Conservation (phyloP, 1,284 basidiomycete genomes). For the Heliocybe sulcata region DNA sequence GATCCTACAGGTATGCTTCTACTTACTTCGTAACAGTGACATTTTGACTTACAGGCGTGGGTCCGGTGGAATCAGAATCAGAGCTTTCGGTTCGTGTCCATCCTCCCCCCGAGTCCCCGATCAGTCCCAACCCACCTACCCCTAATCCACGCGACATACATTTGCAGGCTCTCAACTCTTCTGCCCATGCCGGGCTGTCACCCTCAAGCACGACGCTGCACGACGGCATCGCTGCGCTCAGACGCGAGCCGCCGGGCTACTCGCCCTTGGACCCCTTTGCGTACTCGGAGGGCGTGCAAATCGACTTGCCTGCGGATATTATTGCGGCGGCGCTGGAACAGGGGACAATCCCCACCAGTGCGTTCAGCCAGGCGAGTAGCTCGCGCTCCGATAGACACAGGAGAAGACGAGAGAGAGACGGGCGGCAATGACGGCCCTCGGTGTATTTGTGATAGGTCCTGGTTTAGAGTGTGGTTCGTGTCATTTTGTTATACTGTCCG, state of each 20-base stretch:
- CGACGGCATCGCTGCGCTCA: slow-evolving; percentile 9
- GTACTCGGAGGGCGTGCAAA: slow-evolving; percentile 75
- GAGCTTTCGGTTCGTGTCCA: slow-evolving; percentile 63
- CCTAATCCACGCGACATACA: slow-evolving; percentile 74
- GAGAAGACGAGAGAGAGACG: slow-evolving; percentile 38
- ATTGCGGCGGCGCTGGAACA: slow-evolving; percentile 76
- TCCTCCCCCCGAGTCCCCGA: slow-evolving; percentile 69
- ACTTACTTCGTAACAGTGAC: neutral
- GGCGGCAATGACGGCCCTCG: neutral
- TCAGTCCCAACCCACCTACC: slow-evolving; percentile 69
- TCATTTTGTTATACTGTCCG: neutral
- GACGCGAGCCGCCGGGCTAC: slow-evolving; percentile 58
- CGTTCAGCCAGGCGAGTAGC: slow-evolving; percentile 39
- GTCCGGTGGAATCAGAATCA: slow-evolving; percentile 34
- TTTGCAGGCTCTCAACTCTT: slow-evolving; percentile 48
- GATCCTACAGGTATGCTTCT: neutral
- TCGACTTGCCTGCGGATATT: slow-evolving; percentile 77
- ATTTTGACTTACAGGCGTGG: slow-evolving; percentile 21
- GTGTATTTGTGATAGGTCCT: neutral
- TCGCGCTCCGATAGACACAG: slow-evolving; percentile 50
- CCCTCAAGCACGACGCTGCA: slow-evolving; percentile 10
- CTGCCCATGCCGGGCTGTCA: slow-evolving; percentile 2
- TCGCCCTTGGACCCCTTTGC: slow-evolving; percentile 75
- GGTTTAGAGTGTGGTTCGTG: neutral
- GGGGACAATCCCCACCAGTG: slow-evolving; percentile 45